A percentile compares a stretch with the other conserved stretches of the same genome.
Conservation (phyloP, 2,329 filamentous ascomycete species). For the Trichothecium roseum region DNA sequence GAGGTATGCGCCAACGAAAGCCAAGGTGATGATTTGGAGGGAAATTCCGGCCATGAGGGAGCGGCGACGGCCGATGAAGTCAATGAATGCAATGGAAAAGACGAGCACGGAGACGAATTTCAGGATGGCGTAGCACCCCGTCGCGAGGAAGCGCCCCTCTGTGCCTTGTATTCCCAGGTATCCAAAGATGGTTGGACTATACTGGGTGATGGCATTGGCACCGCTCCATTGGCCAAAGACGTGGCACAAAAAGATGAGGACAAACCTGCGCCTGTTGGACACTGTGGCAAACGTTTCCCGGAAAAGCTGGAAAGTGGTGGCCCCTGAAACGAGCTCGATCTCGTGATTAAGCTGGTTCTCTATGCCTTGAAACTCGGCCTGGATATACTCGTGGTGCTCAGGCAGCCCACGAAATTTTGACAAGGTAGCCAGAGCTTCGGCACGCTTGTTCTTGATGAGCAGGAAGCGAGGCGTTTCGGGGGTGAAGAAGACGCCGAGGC, state of each 20-base stretch:
- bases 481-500: conserved; percentile 13
- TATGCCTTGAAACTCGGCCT: conserved; percentile 16
- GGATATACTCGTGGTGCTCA: conserved; percentile 15
- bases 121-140: conserved; percentile 14
- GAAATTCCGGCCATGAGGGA: conserved; percentile 21
- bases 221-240: conserved; percentile 17
- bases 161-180: conserved; percentile 14
- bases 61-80: conserved; percentile 18
- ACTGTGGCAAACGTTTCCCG: conserved; percentile 20
- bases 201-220: conserved; percentile 19
- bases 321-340: conserved; percentile 20
- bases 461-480: conserved; percentile 16
- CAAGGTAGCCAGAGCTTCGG: conserved; percentile 10
- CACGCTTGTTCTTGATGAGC: conserved; percentile 10
- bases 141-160: conserved; percentile 14
- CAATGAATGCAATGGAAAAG: conserved; percentile 18
- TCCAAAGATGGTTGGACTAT: conserved; percentile 17
- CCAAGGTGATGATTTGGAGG: conserved; percentile 19
- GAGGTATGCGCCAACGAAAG: conserved; percentile 18
- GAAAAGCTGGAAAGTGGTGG: conserved; percentile 16
- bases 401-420: conserved; percentile 14
- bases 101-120: conserved; percentile 17
- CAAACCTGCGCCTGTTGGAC: conserved; percentile 16
- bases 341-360: conserved; percentile 21
- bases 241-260: conserved; percentile 18